These are phyloP conservation scores for Arthrobotrys sinensis DNA, from an alignment of 2,329 filamentous ascomycete species.

Conservation along the genomic window DNA sequence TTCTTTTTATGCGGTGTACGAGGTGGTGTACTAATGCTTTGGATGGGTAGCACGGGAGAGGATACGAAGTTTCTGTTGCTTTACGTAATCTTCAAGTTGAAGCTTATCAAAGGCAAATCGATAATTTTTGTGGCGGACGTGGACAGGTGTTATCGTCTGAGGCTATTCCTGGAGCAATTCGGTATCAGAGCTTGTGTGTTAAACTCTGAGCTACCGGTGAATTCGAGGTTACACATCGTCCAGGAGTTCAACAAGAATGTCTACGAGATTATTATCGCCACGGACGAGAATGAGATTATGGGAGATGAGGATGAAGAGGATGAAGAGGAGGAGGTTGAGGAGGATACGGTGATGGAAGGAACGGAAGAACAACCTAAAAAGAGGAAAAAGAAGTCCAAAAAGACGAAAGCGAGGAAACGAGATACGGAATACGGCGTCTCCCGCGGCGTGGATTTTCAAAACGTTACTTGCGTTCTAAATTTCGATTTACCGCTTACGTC, in stretches of 20 bases:
- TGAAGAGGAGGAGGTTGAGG: neutral
- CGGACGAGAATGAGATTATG: conserved; percentile 89
- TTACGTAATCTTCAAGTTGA: conserved; percentile 95
- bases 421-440: conserved; percentile 96
- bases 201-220: conserved; percentile 94
- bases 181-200: conserved; percentile 92
- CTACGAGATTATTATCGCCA: conserved; percentile 98
- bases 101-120: conserved; percentile 92
- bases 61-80: conserved; percentile 95
- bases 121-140: conserved; percentile 88
- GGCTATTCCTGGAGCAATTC: conserved; percentile 97
- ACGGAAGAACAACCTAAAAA: conserved; percentile 66
- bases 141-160: conserved; percentile 90
- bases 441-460: conserved; percentile 95
- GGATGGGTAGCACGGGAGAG: conserved; percentile 79
- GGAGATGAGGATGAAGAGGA: conserved; percentile 73
- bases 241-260: conserved; percentile 97
- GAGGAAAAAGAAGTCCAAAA: conserved; percentile 75
- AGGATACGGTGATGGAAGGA: conserved; percentile 67
- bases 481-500: conserved; percentile 92
- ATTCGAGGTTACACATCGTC: conserved; percentile 92
- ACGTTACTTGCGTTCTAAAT: conserved; percentile 94
- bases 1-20: neutral
- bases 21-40: conserved; percentile 57
- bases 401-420: conserved; percentile 72